A percentile compares a stretch with the other conserved stretches of the same genome.
phyloP scores from a whole-genome alignment of 2,329 filamentous ascomycete genomes.

The Trichoderma endophyticum region DNA sequence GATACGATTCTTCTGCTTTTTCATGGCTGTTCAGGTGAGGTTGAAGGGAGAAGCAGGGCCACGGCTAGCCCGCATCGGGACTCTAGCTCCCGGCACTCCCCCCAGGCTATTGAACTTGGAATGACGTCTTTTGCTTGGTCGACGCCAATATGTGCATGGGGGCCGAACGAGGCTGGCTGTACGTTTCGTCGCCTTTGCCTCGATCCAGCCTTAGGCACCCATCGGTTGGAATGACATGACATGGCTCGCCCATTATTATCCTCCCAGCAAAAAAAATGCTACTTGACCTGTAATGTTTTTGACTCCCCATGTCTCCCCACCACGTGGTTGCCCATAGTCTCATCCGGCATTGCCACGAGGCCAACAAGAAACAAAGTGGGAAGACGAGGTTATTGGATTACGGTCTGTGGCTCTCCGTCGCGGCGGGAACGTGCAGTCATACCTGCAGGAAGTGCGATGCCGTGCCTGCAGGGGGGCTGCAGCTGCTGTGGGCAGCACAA shows the following conservation, averaged over 20 bases:
- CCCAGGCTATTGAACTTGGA: not conserved
- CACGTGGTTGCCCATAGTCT: not conserved
- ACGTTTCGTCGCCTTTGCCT: not conserved
- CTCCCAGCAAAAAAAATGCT: not conserved
- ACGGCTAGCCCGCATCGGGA: not conserved
- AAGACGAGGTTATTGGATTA: not conserved
- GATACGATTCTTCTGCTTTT: not conserved
- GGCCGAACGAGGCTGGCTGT: slow-evolving; percentile 9
- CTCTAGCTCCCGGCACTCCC: not conserved
- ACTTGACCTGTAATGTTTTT: not conserved
- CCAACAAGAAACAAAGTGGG: not conserved
- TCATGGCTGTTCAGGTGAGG: slow-evolving; percentile 2
- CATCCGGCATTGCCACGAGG: not conserved
- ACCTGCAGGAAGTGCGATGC: not conserved
- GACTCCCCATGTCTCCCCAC: not conserved
- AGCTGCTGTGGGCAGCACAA: not conserved
- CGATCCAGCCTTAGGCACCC: slow-evolving; percentile 5
- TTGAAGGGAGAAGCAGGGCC: not conserved
- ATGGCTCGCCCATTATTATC: not conserved
- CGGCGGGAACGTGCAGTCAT: not conserved
- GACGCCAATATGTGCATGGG: not conserved
- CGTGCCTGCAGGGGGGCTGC: not conserved
- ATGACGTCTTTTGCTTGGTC: not conserved
- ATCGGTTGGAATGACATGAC: not conserved
- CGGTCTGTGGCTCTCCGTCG: not conserved